Conservation (phyloP, 768 basidiomycete species). For the Boletus reticulatus region DNA sequence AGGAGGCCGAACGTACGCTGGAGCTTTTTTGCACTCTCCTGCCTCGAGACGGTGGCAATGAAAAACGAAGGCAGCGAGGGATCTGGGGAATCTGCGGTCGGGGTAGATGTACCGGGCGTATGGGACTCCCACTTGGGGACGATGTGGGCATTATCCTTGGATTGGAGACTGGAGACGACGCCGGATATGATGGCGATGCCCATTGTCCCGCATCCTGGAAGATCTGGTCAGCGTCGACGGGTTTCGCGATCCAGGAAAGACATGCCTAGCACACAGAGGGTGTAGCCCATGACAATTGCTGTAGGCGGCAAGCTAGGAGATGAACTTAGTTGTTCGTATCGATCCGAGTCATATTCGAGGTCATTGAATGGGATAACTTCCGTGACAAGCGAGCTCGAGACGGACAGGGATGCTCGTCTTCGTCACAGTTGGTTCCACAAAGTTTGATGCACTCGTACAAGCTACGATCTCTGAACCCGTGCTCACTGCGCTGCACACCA, state of each 20-base stretch:
- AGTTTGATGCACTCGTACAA: conserved; percentile 74
- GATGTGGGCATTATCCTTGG: conserved; percentile 33
- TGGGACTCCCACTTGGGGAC: conserved; percentile 62
- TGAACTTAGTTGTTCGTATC: neutral
- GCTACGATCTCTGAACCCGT: conserved; percentile 55
- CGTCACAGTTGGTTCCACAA: conserved; percentile 88
- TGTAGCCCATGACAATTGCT: conserved; percentile 72
- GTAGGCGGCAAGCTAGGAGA: neutral
- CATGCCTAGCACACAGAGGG: conserved; percentile 80
- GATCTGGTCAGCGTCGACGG: conserved; percentile 16
- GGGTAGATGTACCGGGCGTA: conserved; percentile 73
- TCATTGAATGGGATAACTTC: no score
- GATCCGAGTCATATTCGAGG: conserved; percentile 8
- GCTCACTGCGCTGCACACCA: conserved; percentile 48
- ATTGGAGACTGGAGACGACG: conserved; percentile 78
- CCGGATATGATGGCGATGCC: conserved; percentile 94
- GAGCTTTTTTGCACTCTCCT: conserved; percentile 71
- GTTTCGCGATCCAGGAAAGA: conserved; percentile 1
- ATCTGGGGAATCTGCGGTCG: conserved; percentile 52
- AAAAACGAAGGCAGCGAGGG: conserved; percentile 75
- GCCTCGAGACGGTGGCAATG: conserved; percentile 82
- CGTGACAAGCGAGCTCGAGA: neutral
- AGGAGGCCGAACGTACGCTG: conserved; percentile 55
- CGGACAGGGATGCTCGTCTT: conserved; percentile 43
- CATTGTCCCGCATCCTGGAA: conserved; percentile 95